A percentile compares a stretch with the other conserved stretches of the same genome.
phyloP scores from a whole-genome alignment of 2,329 filamentous ascomycete genomes.

The Nakataea oryzae region DNA sequence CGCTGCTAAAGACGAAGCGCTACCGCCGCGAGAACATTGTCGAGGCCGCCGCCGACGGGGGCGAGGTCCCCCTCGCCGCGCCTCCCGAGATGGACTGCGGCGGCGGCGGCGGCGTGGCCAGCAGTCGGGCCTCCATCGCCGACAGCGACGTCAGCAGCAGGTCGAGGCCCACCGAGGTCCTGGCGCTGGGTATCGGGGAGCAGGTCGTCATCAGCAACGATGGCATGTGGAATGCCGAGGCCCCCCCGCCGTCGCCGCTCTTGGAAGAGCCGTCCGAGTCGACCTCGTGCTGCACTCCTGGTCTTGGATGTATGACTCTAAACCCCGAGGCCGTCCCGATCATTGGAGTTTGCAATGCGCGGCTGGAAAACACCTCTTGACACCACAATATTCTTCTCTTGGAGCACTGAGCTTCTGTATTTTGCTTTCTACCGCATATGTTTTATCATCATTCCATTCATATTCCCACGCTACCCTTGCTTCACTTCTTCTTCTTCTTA shows the following conservation, averaged over 20 bases:
- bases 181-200: constrained; percentile 30
- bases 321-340: background rate
- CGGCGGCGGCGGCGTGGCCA: background rate
- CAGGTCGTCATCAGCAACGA: constrained; percentile 30
- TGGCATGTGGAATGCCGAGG: constrained; percentile 19
- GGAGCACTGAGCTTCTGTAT: background rate
- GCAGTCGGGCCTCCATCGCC: background rate
- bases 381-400: background rate
- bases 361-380: background rate
- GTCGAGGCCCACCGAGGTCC: constrained; percentile 23
- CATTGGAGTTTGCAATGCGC: background rate
- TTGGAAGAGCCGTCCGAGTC: constrained; percentile 4
- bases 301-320: background rate
- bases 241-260: background rate
- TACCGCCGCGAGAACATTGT: constrained; percentile 34
- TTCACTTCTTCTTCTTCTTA: background rate
- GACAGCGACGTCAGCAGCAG: background rate
- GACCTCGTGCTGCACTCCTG: background rate
- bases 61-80: too few species aligned
- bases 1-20: constrained; percentile 33
- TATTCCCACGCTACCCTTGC: background rate
- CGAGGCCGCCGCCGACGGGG: constrained; percentile 1
- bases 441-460: background rate
- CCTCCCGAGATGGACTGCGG: too few species aligned
- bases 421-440: background rate